Evolutionary conservation across 2,329 filamentous ascomycete species (phyloP), one percentile per base, ranked within the genome.

Genomic region (Apiospora pterosperma): DNA sequence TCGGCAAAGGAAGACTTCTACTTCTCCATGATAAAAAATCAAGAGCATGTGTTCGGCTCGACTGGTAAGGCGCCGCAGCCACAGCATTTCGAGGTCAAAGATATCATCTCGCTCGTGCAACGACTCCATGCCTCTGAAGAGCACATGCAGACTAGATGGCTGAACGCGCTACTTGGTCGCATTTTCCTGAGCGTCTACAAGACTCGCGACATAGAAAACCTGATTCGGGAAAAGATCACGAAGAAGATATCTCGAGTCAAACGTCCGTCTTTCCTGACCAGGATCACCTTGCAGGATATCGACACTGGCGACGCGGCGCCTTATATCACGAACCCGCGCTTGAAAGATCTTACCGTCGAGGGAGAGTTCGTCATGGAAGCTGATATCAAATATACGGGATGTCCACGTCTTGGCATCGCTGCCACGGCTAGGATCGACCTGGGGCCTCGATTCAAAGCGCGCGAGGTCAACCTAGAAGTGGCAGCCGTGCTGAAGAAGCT

Each of bases 1-100:
- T 97, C 94, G 0, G 93, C 96, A 59, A 99, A 99, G 77, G 96
- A 99, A 77, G 96, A 99, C 75, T 98, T 99, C 78, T 99, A 99
- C 76, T 95, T 97, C 77, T 92, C 95, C 14, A 82, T 99, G 70
- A 82, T 99, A 42, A 89, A 90, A 71, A 96, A 94, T 68, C 92
- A 97, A 74, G 90, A 93, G 69, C 88, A 90, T 71, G 85, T 86
- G 19, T 83, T 87, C 64, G 83, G 84, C 42, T 79, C 81, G 2
- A 81, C 82, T 25, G 81, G 84, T 63, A 81, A 82, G 23, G 85
- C 88, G 1, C 93, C 93, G 0, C 84, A 84, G 62, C 90, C 92
- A 11, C 86, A 92, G 67, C 84, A 89, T 16, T 97, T 97, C 71
- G 91, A 97, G 36, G 87, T 93, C 19, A 90, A 91, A 73, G 89